Base-by-base conservation (phyloP, 2,329 filamentous ascomycete genomes). In the Colletotrichum sp. region DNA sequence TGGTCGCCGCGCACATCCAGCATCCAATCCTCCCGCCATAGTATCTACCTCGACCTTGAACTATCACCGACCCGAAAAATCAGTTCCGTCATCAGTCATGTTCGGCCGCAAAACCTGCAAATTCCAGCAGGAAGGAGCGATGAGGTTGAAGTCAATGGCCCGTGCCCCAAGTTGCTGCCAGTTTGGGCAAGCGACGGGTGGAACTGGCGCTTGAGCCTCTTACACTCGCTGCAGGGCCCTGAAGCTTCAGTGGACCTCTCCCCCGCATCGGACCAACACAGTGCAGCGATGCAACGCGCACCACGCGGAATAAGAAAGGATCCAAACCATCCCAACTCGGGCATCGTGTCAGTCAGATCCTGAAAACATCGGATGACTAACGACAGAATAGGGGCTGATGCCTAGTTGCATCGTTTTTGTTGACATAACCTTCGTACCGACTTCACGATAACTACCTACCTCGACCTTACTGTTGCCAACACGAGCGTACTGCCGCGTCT, bases 401-500 rank as follows among this genome's bases (percentile, higher is more conserved):
- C 55, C 55, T 59, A 59, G 24, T 28, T 16, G 44, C 44, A 52
- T 7, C 44, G n/a, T 4, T 5, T 49, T 52, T 7, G 1, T 5
- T 13, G n/a, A 21, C 44, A 52, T 52, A 6, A 52, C 44, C 15
- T 28, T 8, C 55, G 2, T 28, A 7, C 24, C 21, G 10, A 28
- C 55, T 59, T 28, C 55, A 59, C 7, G 13, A 26, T 59, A 24
- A 7, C 24, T 21, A 18, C 28, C 28, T 28, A 30, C 21, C 55
- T 26, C 3, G 0, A 5, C 21, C 16, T 6, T 3, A 7, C 21
- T 12, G 55, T 16, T 59, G 0, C 24, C 55, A 24, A 16, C 55
- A 1, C 55, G 26, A 57, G 0, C 0, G 0, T 26, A 0, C n/a
- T 18, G 55, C 24, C 24, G 16, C 24, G 10, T 59, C 55, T 59